Conservation (phyloP, 208 protist species). For the Wallacemonas sp. region DNA sequence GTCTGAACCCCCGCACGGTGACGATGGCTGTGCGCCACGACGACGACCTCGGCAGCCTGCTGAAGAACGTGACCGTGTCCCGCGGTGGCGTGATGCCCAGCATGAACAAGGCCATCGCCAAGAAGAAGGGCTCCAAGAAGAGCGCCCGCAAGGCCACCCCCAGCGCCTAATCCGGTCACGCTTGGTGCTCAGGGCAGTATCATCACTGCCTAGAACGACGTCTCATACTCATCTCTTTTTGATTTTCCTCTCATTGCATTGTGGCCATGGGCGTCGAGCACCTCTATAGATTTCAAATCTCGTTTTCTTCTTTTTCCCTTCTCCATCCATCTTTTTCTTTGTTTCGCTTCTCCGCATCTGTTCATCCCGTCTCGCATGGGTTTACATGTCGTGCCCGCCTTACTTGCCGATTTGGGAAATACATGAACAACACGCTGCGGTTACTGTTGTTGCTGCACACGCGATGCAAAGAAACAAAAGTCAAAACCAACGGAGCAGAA, state of each 20-base stretch:
- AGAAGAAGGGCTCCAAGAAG: conserved; percentile 79
- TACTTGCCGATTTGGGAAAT: too few relatives aligned
- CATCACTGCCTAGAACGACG: background rate
- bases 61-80: conserved; percentile 69
- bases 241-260: conserved; percentile 11
- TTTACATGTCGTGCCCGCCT: too few relatives aligned
- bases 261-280: background rate
- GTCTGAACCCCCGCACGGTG: conserved; percentile 39
- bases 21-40: conserved; percentile 50
- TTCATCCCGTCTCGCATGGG: too few relatives aligned
- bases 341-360: too few relatives aligned
- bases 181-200: too few relatives aligned
- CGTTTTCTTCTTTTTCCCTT: background rate
- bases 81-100: conserved; percentile 79
- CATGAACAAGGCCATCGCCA: conserved; percentile 72
- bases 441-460: too few relatives aligned
- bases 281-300: too few relatives aligned
- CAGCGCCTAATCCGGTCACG: too few relatives aligned
- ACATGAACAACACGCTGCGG: too few relatives aligned
- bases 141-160: conserved; percentile 10
- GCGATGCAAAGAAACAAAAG: too few relatives aligned
- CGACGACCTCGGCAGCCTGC: conserved; percentile 43
- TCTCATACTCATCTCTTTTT: conserved; percentile 15
- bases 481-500: too few relatives aligned
- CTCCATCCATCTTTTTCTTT: background rate